Evolutionary conservation across 2,329 filamentous ascomycete genomes (phyloP).

Genomic region (Leptosphaerulina australis): DNA sequence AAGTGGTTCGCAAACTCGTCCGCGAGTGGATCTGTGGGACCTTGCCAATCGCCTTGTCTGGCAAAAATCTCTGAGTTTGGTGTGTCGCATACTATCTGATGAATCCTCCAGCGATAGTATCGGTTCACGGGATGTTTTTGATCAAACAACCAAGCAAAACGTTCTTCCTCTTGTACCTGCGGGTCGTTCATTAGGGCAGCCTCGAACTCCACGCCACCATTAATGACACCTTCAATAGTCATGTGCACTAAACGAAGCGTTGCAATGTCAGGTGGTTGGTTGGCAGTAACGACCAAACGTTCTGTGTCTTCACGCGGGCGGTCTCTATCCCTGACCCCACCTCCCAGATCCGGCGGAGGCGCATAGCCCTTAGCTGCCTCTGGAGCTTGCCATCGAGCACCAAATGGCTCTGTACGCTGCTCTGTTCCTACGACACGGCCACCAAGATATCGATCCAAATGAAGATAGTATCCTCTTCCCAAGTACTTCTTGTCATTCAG

Average conservation of each 20-base stretch:
- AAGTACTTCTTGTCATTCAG: slow-evolving; percentile 45
- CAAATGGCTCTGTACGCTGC: slow-evolving; percentile 37
- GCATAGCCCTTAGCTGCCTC: slow-evolving; percentile 40
- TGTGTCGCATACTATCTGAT: slow-evolving; percentile 75
- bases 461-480: slow-evolving; percentile 42
- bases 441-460: slow-evolving; percentile 43
- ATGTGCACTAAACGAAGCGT: slow-evolving; percentile 86
- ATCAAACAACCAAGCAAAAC: slow-evolving; percentile 95
- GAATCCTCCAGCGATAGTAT: slow-evolving; percentile 92
- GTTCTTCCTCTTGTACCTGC: slow-evolving; percentile 83
- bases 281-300: slow-evolving; percentile 55
- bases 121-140: slow-evolving; percentile 72
- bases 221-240: slow-evolving; percentile 78
- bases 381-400: slow-evolving; percentile 37
- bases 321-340: slow-evolving; percentile 26
- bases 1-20: slow-evolving; percentile 81
- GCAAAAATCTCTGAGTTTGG: slow-evolving; percentile 35
- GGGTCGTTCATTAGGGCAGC: slow-evolving; percentile 86
- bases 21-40: slow-evolving; percentile 72
- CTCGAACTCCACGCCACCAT: slow-evolving; percentile 86
- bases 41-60: slow-evolving; percentile 66
- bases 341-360: slow-evolving; percentile 37
- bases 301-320: slow-evolving; percentile 32
- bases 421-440: slow-evolving; percentile 31
- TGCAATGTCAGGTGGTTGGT: slow-evolving; percentile 76